Conservation (phyloP, 2,329 filamentous ascomycete species). For the Penicillium sp. region DNA sequence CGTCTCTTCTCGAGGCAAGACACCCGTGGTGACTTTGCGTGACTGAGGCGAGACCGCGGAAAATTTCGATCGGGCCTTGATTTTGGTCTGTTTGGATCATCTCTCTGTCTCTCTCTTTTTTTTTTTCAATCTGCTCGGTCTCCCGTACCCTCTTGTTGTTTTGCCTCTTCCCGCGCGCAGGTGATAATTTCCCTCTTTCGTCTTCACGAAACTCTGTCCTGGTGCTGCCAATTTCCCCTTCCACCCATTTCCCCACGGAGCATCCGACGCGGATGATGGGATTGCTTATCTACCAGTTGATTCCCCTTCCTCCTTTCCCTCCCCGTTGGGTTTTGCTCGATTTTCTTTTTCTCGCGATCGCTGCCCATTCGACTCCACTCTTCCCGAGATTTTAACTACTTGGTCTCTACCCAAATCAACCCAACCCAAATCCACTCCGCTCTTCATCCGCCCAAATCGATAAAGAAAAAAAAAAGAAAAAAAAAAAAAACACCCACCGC, state of each 20-base stretch:
- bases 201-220: too few species aligned
- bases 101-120: not conserved
- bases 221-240: not conserved
- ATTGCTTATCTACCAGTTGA: not conserved
- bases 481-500: not conserved
- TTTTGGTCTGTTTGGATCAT: not conserved
- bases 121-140: not conserved
- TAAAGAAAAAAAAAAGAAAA: too few species aligned
- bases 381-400: not conserved
- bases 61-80: too few species aligned
- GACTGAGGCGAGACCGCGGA: too few species aligned
- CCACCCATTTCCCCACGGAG: not conserved
- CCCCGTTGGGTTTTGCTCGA: not conserved
- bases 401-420: not conserved
- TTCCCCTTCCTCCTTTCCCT: not conserved
- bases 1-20: too few species aligned
- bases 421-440: not conserved
- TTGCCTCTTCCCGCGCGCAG: too few species aligned
- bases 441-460: not conserved
- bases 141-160: too few species aligned
- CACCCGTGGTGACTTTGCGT: too few species aligned
- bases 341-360: not conserved
- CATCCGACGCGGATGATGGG: not conserved
- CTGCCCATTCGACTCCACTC: slow-evolving; percentile 9
- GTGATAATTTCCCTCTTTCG: too few species aligned